These are phyloP conservation scores for Dactylonectria estremocensis DNA, from an alignment of 2,329 filamentous ascomycete species.

Conservation along the genomic window DNA sequence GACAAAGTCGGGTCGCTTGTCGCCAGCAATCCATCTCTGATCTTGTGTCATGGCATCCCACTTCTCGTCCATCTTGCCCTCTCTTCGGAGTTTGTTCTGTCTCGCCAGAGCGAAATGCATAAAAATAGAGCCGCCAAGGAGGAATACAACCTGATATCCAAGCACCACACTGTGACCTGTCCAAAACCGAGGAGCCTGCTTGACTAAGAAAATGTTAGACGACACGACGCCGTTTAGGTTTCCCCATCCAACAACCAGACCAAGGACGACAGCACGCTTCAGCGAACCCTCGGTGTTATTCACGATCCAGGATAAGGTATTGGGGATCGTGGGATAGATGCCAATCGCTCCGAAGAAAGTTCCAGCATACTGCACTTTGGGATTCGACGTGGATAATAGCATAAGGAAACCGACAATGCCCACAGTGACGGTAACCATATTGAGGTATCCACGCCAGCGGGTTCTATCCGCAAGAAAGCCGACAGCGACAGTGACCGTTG, in stretches of 20 bases:
- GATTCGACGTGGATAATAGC: constrained; percentile 68
- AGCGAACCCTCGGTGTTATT: constrained; percentile 75
- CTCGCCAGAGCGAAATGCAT: no score
- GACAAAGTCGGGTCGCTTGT: neutral
- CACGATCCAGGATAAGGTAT: constrained; percentile 79
- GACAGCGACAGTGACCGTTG: constrained; percentile 73
- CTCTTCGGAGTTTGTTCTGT: neutral
- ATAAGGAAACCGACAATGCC: constrained; percentile 78
- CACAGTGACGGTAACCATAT: constrained; percentile 74
- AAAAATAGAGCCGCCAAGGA: no score
- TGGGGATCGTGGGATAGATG: constrained; percentile 80
- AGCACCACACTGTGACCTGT: no score
- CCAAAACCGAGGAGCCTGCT: neutral
- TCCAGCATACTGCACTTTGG: constrained; percentile 76
- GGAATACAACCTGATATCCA: no score
- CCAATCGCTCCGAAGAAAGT: constrained; percentile 80
- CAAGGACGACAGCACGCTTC: constrained; percentile 80
- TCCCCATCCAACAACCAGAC: constrained; percentile 83
- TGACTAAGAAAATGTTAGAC: neutral
- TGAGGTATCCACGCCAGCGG: constrained; percentile 74
- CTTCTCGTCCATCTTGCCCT: neutral
- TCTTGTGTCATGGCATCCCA: neutral
- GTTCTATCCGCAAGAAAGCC: constrained; percentile 78
- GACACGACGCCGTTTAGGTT: constrained; percentile 75
- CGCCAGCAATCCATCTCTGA: neutral